Evolutionary conservation across 306 rosid species (phyloP).

Genomic region (Vigna reflexopilosa): DNA sequence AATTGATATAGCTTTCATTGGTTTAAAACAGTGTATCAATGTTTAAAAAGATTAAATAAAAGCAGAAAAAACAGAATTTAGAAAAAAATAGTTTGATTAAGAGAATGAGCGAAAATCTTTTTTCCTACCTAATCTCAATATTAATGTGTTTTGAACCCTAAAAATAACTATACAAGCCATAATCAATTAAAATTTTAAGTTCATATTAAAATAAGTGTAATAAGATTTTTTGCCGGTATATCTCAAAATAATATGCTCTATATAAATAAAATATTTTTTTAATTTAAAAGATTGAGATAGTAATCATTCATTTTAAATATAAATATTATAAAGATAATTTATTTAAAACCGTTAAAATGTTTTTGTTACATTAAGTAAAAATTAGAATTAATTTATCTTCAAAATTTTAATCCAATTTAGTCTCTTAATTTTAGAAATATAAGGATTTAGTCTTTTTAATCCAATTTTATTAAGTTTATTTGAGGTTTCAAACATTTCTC

Average conservation of each 20-base stretch:
- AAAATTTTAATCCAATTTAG: no score
- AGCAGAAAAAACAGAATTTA: slow-evolving; percentile 39
- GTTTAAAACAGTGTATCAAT: not conserved
- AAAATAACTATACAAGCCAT: not conserved
- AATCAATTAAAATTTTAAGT: not conserved
- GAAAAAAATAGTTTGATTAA: slow-evolving; percentile 29
- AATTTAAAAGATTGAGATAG: no score
- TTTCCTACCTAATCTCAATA: not conserved
- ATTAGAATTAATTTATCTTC: no score
- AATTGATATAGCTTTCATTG: slow-evolving; percentile 6
- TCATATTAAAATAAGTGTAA: not conserved
- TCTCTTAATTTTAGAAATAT: no score
- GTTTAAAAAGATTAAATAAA: slow-evolving; percentile 7
- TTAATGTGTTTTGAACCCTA: not conserved
- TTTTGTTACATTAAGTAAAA: no score
- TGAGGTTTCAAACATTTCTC: no score
- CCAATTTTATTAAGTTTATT: no score
- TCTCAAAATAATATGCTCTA: not conserved
- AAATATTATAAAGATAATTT: no score
- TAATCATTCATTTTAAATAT: no score
- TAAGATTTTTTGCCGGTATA: not conserved
- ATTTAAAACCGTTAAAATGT: no score
- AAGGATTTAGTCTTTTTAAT: no score
- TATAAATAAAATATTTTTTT: not conserved
- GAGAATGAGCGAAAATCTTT: slow-evolving; percentile 2